Evolutionary conservation across 768 basidiomycete genomes (phyloP).

Genomic region (Xanthoconium stramineum): DNA sequence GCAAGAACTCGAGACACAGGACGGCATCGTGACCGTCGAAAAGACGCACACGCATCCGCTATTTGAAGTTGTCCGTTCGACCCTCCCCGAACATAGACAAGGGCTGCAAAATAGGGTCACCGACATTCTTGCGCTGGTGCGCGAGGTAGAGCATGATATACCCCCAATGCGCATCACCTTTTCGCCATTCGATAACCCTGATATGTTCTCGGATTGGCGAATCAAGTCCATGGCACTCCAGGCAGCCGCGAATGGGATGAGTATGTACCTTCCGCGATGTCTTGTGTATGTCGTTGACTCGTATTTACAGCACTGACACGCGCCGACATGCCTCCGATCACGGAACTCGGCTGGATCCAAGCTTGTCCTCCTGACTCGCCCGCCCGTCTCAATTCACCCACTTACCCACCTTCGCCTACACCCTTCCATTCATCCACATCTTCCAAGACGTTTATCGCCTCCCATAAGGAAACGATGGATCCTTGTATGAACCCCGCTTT

Average conservation of each 20-base stretch:
- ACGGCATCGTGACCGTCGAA: constrained; percentile 21
- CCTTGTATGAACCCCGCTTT: constrained; percentile 36
- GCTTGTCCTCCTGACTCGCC: constrained; percentile 25
- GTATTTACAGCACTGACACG: constrained; percentile 24
- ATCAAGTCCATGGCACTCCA: constrained; percentile 20
- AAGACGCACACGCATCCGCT: constrained; percentile 13
- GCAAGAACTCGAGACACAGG: constrained; percentile 17
- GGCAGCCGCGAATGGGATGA: constrained; percentile 29
- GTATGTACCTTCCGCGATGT: constrained; percentile 11
- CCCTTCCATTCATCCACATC: not conserved
- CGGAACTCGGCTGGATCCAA: constrained; percentile 22
- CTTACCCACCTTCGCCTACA: constrained; percentile 18
- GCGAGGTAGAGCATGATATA: constrained; percentile 27
- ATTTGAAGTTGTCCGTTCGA: constrained; percentile 18
- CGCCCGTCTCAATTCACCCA: constrained; percentile 28
- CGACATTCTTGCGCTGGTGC: constrained; percentile 24
- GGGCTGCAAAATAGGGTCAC: not conserved
- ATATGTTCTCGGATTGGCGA: constrained; percentile 26
- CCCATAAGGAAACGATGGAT: constrained; percentile 36
- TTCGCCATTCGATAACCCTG: constrained; percentile 31
- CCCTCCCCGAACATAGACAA: constrained; percentile 3
- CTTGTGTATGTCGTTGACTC: not conserved
- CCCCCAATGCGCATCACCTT: constrained; percentile 33
- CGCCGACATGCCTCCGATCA: constrained; percentile 34
- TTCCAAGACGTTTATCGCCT: constrained; percentile 34